Conservation (phyloP, 2,329 filamentous ascomycete species). For the Trichophyton benhamiae region DNA sequence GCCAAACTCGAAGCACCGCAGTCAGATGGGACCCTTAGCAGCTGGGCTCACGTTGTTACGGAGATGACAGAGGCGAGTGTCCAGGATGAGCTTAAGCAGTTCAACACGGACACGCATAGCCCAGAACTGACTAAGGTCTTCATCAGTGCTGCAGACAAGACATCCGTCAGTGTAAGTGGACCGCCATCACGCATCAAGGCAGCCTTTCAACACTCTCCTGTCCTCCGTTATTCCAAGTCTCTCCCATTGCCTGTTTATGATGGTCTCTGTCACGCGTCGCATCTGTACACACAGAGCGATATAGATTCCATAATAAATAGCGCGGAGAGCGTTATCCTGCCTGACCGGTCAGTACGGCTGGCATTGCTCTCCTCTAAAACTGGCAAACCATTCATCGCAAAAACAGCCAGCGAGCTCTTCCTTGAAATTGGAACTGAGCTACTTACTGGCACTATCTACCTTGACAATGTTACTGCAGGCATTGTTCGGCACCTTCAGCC, state of each 20-base stretch:
- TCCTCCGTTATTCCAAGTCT: slow-evolving; percentile 16
- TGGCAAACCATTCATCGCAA: slow-evolving; percentile 12
- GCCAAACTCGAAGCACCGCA: slow-evolving; percentile 29
- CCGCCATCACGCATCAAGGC: slow-evolving; percentile 18
- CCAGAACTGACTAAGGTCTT: slow-evolving; percentile 16
- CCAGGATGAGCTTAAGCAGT: neutral
- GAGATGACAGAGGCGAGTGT: neutral
- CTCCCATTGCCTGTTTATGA: slow-evolving; percentile 19
- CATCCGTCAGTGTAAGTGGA: slow-evolving; percentile 18
- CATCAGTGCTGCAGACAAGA: slow-evolving; percentile 16
- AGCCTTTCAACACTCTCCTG: slow-evolving; percentile 15
- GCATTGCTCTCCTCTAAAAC: slow-evolving; percentile 15
- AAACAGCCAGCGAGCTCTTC: slow-evolving; percentile 13
- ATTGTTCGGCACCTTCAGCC: slow-evolving; percentile 15
- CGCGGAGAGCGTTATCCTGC: neutral
- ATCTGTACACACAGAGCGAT: slow-evolving; percentile 32
- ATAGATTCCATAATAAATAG: slow-evolving; percentile 7
- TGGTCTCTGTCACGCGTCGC: slow-evolving; percentile 29
- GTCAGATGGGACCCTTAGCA: neutral
- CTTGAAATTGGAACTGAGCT: slow-evolving; percentile 15
- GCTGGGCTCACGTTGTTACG: neutral
- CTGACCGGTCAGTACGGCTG: neutral
- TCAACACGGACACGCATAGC: neutral
- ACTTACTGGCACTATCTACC: slow-evolving; percentile 15
- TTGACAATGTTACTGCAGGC: slow-evolving; percentile 15